Base-by-base conservation (phyloP, 257 asterid genomes). In the Fraxinus excelsior region DNA sequence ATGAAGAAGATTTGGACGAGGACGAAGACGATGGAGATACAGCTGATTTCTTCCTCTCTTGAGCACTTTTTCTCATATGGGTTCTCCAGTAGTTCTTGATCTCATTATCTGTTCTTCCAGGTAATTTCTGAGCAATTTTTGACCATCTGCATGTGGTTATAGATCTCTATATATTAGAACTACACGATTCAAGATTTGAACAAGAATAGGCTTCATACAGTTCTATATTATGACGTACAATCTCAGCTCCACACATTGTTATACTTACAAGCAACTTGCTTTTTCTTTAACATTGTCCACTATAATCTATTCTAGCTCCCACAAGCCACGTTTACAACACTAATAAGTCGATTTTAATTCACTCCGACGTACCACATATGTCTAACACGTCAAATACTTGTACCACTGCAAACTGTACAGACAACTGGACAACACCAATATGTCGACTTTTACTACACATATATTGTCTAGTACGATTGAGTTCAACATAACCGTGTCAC, bases 1-100 rank as follows among this genome's bases (percentile, higher is more conserved):
- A 79, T 1, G 69, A 64, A 18, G 65, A 56, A 51, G 0, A 89
- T 19, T n/a, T 77, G 10, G 90, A 68, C 72, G 94, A 86, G 0
- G 92, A 85, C 0, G 93, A 73, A 0, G 92, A 85, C 0, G 93
- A 73, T 0, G 42, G 60, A 32, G 77, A 18, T 13, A 25, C 3
- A 2, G 74, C 75, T 40, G 69, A 73, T 9, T 87, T 91, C 80
- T 87, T 92, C 83, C 77, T 87, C 65, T 90, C 97, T 78, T 91
- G 97, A 72, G 97, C 94, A 75, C 86, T 86, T 78, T 94, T 92
- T 83, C 98, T 87, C 97, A 87, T 86, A 79, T 90, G 91, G 2
- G 97, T 94, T 37, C 98, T 85, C 97, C 97, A 92, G 23, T 94
- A 94, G 75, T 94, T 94, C 81, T 94, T 94, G 74, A 94, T 94